phyloP scores from a whole-genome alignment of 345 rosid species.

The Abelmoschus esculentus region DNA sequence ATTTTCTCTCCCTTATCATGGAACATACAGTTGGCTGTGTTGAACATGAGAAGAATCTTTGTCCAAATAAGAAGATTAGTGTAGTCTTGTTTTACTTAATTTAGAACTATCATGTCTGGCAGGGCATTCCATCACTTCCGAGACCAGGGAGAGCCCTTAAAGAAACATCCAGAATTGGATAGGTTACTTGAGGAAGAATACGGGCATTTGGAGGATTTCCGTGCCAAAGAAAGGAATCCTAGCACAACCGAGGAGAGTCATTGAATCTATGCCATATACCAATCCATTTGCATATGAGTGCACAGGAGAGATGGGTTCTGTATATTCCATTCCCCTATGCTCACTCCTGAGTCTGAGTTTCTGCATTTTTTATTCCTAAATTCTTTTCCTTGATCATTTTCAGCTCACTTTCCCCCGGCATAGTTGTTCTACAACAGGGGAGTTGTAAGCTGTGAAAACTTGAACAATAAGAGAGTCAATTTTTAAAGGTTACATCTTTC shows the following conservation, averaged over 20 bases:
- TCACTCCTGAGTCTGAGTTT: constrained; percentile 5
- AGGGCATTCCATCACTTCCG: constrained; percentile 98
- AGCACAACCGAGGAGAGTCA: constrained; percentile 29
- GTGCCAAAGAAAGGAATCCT: constrained; percentile 34
- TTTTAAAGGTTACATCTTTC: neutral
- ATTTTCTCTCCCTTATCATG: neutral
- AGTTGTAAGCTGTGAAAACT: constrained; percentile 29
- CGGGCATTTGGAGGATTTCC: constrained; percentile 65
- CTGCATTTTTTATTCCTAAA: constrained; percentile 6
- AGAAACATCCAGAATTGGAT: constrained; percentile 72
- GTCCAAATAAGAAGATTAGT: too few relatives aligned
- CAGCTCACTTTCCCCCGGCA: neutral
- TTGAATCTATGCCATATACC: neutral
- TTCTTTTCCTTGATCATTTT: neutral
- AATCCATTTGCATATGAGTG: constrained; percentile 4
- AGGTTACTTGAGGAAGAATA: constrained; percentile 64
- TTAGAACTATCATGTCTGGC: constrained; percentile 4
- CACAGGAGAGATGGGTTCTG: constrained; percentile 17
- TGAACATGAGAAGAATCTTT: neutral
- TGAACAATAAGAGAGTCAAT: constrained; percentile 32
- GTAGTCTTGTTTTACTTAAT: too few relatives aligned
- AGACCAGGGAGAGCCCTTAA: constrained; percentile 40
- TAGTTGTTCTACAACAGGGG: constrained; percentile 21
- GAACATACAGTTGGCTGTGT: neutral
- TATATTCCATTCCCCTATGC: constrained; percentile 14